Conservation (phyloP, 2,329 filamentous ascomycete species). For the Beauveria sp. region DNA sequence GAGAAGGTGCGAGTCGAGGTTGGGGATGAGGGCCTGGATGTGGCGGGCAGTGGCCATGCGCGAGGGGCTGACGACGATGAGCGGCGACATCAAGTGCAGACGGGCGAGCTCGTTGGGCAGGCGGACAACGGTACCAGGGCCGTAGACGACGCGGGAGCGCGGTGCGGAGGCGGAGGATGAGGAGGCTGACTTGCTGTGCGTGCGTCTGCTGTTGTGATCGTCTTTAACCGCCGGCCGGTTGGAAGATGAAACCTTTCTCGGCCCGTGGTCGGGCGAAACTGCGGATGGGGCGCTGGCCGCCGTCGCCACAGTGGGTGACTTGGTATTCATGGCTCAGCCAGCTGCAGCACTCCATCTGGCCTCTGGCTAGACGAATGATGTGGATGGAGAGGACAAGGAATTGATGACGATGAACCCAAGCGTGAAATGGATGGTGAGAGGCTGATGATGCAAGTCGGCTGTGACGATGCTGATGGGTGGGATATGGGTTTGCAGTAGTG, state of each 20-base stretch:
- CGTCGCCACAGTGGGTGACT: not conserved
- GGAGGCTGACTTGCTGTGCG: conserved; percentile 2
- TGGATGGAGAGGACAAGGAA: not conserved
- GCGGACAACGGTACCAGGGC: conserved; percentile 24
- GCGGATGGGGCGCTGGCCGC: not conserved
- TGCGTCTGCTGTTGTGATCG: not conserved
- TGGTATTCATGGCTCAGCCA: conserved; percentile 3
- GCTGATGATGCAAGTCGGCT: not conserved
- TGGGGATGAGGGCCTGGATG: conserved; percentile 27
- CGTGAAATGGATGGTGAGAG: not conserved
- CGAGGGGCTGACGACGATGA: conserved; percentile 32
- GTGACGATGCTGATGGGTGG: not conserved
- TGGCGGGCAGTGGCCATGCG: conserved; percentile 26
- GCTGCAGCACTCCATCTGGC: conserved; percentile 6
- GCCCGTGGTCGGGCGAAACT: not conserved
- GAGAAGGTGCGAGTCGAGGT: conserved; percentile 25
- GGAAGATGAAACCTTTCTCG: conserved; percentile 2
- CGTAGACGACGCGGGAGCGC: conserved; percentile 28
- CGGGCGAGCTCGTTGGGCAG: conserved; percentile 27
- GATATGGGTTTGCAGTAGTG: not conserved
- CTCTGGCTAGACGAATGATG: not conserved
- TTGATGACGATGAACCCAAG: not conserved
- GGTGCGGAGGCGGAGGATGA: conserved; percentile 8
- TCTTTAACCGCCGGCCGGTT: conserved; percentile 1
- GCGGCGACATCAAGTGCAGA: conserved; percentile 24